Evolutionary conservation across 768 basidiomycete species (phyloP).

Genomic region (Cantharellus cinnabarinus): DNA sequence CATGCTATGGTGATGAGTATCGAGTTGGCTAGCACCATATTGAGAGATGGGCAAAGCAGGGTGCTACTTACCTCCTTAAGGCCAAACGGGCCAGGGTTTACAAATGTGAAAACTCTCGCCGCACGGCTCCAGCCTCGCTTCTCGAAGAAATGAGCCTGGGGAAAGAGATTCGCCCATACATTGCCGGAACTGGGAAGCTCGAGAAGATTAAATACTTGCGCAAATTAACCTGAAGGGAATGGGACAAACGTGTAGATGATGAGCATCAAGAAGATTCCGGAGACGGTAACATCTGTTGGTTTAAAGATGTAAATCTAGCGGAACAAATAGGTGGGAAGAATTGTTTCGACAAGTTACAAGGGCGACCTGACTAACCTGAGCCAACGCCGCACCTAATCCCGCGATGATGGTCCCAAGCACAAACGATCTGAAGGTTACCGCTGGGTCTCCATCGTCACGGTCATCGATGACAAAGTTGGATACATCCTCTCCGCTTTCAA

Average conservation of each 20-base stretch:
- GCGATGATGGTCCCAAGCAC: slow-evolving; percentile 36
- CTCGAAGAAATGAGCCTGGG: not conserved
- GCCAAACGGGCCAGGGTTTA: slow-evolving; percentile 37
- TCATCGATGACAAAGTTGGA: slow-evolving; percentile 29
- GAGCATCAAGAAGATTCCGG: slow-evolving; percentile 36
- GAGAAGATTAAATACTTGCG: slow-evolving; percentile 12
- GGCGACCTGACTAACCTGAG: slow-evolving; percentile 23
- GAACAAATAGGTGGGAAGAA: not conserved
- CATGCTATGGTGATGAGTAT: slow-evolving; percentile 24
- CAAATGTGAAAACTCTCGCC: slow-evolving; percentile 23
- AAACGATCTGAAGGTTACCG: slow-evolving; percentile 36
- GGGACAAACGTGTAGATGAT: slow-evolving; percentile 32
- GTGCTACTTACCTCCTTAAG: slow-evolving; percentile 33
- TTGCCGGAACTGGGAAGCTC: not conserved
- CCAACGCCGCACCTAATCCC: slow-evolving; percentile 36
- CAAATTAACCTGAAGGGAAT: slow-evolving; percentile 21
- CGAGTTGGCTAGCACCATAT: not conserved
- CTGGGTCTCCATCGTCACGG: slow-evolving; percentile 35
- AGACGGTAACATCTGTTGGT: slow-evolving; percentile 30
- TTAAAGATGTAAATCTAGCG: slow-evolving; percentile 39
- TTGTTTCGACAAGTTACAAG: not conserved
- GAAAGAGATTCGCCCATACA: not conserved
- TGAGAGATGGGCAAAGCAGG: not conserved
- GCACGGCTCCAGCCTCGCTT: slow-evolving; percentile 19
- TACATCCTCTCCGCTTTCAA: slow-evolving; percentile 10